Evolutionary conservation across 192 early-diverging fungal species (phyloP).

Genomic region (Gryganskiella cystojenkinii): DNA sequence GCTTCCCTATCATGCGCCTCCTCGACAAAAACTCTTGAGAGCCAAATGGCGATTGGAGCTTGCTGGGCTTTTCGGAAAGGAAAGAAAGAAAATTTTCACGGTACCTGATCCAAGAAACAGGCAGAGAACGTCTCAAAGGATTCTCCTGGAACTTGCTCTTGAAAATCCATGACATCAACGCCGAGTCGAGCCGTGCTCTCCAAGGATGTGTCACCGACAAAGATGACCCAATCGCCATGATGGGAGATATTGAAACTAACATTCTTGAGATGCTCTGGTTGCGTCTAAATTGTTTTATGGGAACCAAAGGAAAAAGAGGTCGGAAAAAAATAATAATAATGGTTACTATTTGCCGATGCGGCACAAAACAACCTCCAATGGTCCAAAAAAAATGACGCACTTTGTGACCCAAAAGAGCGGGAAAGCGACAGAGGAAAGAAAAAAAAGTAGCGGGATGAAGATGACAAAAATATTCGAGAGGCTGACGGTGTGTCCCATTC

Average conservation of each 20-base stretch:
- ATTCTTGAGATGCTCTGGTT: constrained; percentile 26
- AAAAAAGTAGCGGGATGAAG: background rate
- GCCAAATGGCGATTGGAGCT: too few relatives aligned
- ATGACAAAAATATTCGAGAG: background rate
- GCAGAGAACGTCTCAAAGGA: constrained; percentile 50
- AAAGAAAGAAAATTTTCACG: background rate
- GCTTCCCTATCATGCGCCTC: too few relatives aligned
- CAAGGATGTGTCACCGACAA: constrained; percentile 51
- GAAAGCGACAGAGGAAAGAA: background rate
- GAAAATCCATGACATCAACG: constrained; percentile 62
- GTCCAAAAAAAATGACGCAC: too few relatives aligned
- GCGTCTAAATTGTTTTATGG: background rate
- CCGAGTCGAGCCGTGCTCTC: constrained; percentile 48
- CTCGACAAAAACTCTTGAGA: too few relatives aligned
- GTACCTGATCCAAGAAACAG: constrained; percentile 50
- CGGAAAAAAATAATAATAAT: background rate
- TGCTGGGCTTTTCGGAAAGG: background rate
- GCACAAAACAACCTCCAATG: too few relatives aligned
- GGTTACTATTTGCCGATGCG: too few relatives aligned
- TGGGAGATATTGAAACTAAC: constrained; percentile 68
- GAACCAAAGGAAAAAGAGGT: background rate
- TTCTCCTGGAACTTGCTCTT: constrained; percentile 47
- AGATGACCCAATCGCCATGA: constrained; percentile 71
- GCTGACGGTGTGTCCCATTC: background rate
- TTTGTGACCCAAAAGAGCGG: background rate